Evolutionary conservation across 768 basidiomycete species (phyloP), one percentile per base, ranked within the genome.

Genomic region (Leccinum truebloodii): DNA sequence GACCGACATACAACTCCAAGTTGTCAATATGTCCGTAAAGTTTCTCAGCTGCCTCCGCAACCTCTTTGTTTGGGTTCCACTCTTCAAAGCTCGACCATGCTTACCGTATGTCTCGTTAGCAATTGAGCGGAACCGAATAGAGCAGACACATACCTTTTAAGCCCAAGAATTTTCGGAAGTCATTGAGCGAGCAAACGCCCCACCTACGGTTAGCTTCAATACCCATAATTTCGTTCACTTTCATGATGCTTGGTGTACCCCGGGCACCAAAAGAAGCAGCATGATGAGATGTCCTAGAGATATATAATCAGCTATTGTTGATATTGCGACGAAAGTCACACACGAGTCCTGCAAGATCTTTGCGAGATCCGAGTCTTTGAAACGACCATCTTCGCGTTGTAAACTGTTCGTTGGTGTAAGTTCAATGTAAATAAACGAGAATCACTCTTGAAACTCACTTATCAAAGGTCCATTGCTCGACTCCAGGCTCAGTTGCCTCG

Each of bases 151-250:
- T 63, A 90, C 90, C 79, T 72, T 90, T 92, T 52, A 94, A 69
- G 12, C 91, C 92, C 53, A 94, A 77, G 78, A 85, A 94, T 82
- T 81, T 86, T 58, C 92, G 79, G 75, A 94, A 94, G 61, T 94
- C 92, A 63, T 94, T 94, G 62, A 94, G 71, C 2, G 88, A 86
- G 69, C 92, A 94, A 20, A 88, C 86, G 52, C 91, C 92, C 92
- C 92, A 95, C 22, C 69, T 64, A 32, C 92, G 82, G 68, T 83
- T 88, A 59, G 87, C 80, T 65, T 89, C 85, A 51, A 94, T 93
- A 46, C 90, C 90, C 89, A 94, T 89, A 44, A 93, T 79, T 70
- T 95, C 93, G 62, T 92, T 83, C 26, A 92, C 68, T 48, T 82
- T 85, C 87, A 94, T 89, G 52, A 82, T 73, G n/a, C 73, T 80